Evolutionary conservation across 2,329 filamentous ascomycete species (phyloP).

Genomic region (Teratosphaeria zuluensis): DNA sequence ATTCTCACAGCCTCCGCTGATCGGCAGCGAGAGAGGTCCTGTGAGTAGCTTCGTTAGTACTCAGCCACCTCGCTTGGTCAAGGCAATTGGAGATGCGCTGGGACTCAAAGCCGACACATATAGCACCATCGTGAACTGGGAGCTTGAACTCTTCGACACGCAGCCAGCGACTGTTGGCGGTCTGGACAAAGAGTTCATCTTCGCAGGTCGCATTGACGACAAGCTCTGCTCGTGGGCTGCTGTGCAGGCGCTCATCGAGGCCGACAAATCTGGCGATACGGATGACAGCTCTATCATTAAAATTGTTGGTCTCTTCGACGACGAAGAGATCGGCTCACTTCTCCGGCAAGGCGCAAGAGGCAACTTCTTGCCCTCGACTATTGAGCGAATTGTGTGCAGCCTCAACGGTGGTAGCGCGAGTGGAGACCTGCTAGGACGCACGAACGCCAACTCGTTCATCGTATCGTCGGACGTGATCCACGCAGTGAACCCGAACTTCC

Average conservation of each 20-base stretch:
- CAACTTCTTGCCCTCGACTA: slow-evolving; percentile 73
- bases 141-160: slow-evolving; percentile 86
- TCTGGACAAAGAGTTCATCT: slow-evolving; percentile 87
- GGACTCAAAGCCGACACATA: slow-evolving; percentile 51
- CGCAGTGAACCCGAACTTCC: slow-evolving; percentile 90
- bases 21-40: slow-evolving; percentile 34
- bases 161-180: slow-evolving; percentile 79
- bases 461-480: slow-evolving; percentile 90
- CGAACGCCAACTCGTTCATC: slow-evolving; percentile 85
- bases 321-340: slow-evolving; percentile 89
- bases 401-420: slow-evolving; percentile 40
- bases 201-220: slow-evolving; percentile 89
- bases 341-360: slow-evolving; percentile 81
- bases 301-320: slow-evolving; percentile 87
- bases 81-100: slow-evolving; percentile 71
- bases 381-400: slow-evolving; percentile 72
- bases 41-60: slow-evolving; percentile 64
- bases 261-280: slow-evolving; percentile 32
- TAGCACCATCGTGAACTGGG: slow-evolving; percentile 83
- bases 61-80: slow-evolving; percentile 77
- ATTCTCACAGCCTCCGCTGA: slow-evolving; percentile 26
- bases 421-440: slow-evolving; percentile 59
- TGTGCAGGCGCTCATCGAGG: slow-evolving; percentile 64
- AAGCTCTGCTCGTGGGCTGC: slow-evolving; percentile 95
- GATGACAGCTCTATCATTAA: slow-evolving; percentile 61